Conservation (phyloP, 306 rosid genomes). For the Aeschynomene evenia region DNA sequence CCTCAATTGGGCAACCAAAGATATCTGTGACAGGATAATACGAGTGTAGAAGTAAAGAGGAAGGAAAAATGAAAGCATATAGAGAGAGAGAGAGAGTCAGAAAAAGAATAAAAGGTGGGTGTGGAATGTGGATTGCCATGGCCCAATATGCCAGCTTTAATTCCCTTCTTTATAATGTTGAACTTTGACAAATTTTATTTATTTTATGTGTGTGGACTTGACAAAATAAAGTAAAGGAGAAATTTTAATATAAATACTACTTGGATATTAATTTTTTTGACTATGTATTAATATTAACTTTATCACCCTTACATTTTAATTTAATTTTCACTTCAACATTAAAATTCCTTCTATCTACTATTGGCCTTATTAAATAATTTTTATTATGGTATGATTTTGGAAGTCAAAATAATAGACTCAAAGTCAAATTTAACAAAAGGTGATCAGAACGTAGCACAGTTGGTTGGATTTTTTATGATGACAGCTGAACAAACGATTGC, state of each 20-base stretch:
- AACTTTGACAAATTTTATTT: too few species aligned
- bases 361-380: too few species aligned
- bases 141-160: constrained; percentile 63
- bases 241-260: too few species aligned
- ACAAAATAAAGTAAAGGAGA: not conserved
- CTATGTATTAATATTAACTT: too few species aligned
- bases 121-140: constrained; percentile 69
- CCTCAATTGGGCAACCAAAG: constrained; percentile 32
- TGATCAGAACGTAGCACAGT: constrained; percentile 16
- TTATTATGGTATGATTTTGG: too few species aligned
- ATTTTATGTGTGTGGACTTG: too few species aligned
- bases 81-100: constrained; percentile 32
- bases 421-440: too few species aligned
- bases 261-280: too few species aligned
- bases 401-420: too few species aligned
- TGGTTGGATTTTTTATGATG: constrained; percentile 52
- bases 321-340: too few species aligned
- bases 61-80: constrained; percentile 48
- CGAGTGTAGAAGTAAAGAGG: constrained; percentile 52
- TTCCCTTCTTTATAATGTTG: constrained; percentile 17
- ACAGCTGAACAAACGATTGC: constrained; percentile 55
- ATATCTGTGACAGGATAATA: constrained; percentile 34
- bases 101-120: constrained; percentile 67
- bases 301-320: too few species aligned
- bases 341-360: too few species aligned